Base-by-base conservation (phyloP, 108 stramenopile genomes). In the Pinguiococcus pyrenoidosus region DNA sequence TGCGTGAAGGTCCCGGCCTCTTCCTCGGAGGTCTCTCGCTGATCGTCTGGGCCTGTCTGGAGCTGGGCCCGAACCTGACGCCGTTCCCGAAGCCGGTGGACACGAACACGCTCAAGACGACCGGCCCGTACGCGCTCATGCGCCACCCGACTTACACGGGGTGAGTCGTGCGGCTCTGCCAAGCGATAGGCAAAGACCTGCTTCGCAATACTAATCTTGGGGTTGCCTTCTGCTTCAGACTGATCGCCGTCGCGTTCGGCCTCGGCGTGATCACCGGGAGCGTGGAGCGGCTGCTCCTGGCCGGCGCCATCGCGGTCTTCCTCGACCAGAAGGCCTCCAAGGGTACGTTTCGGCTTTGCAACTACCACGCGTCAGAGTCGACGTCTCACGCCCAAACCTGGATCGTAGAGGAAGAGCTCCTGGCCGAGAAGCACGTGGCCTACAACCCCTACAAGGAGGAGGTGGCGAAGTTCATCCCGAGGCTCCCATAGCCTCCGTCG, bases 361-460 rank as follows among this genome's bases (percentile, higher is more conserved):
- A n/a, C n/a, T n/a, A n/a, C n/a, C n/a, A n/a, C n/a, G n/a, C n/a
- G n/a, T n/a, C n/a, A n/a, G n/a, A n/a, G n/a, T n/a, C n/a, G n/a
- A n/a, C n/a, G n/a, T n/a, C n/a, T n/a, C n/a, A n/a, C n/a, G n/a
- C n/a, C n/a, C n/a, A n/a, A n/a, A n/a, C n/a, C n/a, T n/a, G n/a
- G n/a, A n/a, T n/a, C n/a, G n/a, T n/a, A n/a, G 52, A 54, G 25
- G 52, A 54, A 32, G 40, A 54, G 10, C 32, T 32, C 38, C 52
- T 54, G 4, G 14, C 1, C 29, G 42, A 0, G 7, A 17, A 43
- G 32, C 52, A 54, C 42, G 41, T 41, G 3, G 52, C 52, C 32
- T 54, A 54, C 42, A 54, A 54, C 32, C 42, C 52, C 10, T 54
- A 54, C 52, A 41, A 44, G 17, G 52, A 54, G 32, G 52, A 54